Base-by-base conservation (phyloP, 2,329 filamentous ascomycete species). In the Scleromitrula shiraiana region DNA sequence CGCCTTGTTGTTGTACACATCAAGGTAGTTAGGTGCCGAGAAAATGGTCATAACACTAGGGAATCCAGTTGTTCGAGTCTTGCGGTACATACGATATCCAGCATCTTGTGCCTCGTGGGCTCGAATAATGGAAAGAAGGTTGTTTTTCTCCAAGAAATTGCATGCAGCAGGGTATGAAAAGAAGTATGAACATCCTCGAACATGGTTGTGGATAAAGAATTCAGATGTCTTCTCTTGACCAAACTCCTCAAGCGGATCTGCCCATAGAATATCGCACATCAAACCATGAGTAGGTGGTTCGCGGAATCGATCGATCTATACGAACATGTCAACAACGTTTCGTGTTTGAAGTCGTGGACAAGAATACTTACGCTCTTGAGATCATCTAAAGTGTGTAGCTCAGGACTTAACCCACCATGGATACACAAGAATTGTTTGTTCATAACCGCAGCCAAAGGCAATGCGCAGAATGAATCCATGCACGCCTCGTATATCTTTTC, bases 1-100 rank as follows among this genome's bases (percentile, higher is more conserved):
- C 2, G 93, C 93, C 75, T 98, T 98, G 77, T 98, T 98, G 80
- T 98, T 98, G 72, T 98, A 98, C 30, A 98, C 90, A 63, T 98
- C 93, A 55, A 98, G 81, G 66, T 98, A 98, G 70, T 98, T 98
- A 30, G 93, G 93, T 1, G 93, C 93, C 37, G 91, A 97, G 76
- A 98, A 98, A 62, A 98, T 98, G 59, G 93, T 98, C 93, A 98
- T 98, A 55, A 98, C 93, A 70, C 90, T 96, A 19, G 93, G 93
- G 72, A 98, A 98, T 2, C 93, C 93, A 17, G 93, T 98, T 1
- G 93, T 97, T 55, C 91, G 81, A 22, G 93, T 98, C 77, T 98
- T 98, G 59, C 93, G 82, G 69, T 98, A 98, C 93, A 98, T 98
- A 66, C 93, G 81, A 69, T 98, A 98, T 17, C 93, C 93, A 30